A percentile compares a stretch with the other conserved stretches of the same genome.
These are phyloP conservation scores for Aspergillus aculeatus DNA, from an alignment of 2,329 filamentous ascomycete species.

Conservation along the genomic window DNA sequence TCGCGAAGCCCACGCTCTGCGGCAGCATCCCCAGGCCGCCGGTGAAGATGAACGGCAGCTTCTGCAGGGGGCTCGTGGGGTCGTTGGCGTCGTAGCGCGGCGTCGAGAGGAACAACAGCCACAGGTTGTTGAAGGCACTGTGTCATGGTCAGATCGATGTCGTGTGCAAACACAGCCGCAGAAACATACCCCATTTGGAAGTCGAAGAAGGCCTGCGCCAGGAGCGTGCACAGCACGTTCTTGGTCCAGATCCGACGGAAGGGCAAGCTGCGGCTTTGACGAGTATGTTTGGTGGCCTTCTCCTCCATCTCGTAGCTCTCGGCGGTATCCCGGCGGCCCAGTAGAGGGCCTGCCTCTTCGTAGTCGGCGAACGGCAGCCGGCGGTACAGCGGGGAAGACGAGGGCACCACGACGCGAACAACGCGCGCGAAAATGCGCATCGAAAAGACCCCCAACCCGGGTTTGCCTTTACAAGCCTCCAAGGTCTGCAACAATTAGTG, in stretches of 20 bases:
- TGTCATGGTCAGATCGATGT: conserved; percentile 2
- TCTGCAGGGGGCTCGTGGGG: conserved; percentile 43
- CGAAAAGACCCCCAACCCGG: conserved; percentile 44
- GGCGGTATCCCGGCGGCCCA: conserved; percentile 32
- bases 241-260: conserved; percentile 55
- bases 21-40: conserved; percentile 73
- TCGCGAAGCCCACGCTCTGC: conserved; percentile 68
- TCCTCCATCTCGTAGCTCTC: conserved; percentile 40
- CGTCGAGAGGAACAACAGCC: conserved; percentile 75
- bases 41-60: conserved; percentile 58
- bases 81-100: conserved; percentile 54
- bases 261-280: conserved; percentile 45
- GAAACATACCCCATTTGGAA: conserved; percentile 59
- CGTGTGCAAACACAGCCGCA: too few relatives aligned
- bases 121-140: conserved; percentile 72
- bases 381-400: conserved; percentile 34
- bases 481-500: conserved; percentile 44
- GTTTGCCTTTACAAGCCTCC: conserved; percentile 46
- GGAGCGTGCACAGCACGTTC: conserved; percentile 56
- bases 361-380: conserved; percentile 36
- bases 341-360: conserved; percentile 36
- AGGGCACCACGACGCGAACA: conserved; percentile 26
- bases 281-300: conserved; percentile 31
- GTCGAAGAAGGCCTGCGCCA: conserved; percentile 68
- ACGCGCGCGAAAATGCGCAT: conserved; percentile 30